Evolutionary conservation across 225 moss, liverwort and hornwort species (phyloP).

Genomic region (Anthoceros angustus): DNA sequence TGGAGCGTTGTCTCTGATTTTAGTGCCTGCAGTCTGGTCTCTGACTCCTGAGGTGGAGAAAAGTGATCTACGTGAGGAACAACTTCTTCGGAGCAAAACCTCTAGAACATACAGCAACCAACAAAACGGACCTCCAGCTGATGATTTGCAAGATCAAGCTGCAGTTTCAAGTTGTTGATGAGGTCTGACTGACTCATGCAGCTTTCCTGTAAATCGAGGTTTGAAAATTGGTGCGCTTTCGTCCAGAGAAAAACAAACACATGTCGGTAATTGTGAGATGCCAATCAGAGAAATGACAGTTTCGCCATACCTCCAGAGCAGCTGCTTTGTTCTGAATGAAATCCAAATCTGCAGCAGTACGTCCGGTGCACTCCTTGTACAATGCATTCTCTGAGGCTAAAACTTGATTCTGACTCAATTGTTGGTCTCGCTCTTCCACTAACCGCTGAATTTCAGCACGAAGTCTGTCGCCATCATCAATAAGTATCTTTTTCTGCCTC

Average conservation of each 20-base stretch:
- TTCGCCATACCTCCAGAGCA: slow-evolving; percentile 54
- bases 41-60: slow-evolving; percentile 26
- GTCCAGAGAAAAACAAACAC: too few species aligned
- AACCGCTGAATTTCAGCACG: slow-evolving; percentile 63
- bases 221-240: background rate
- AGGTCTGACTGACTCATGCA: slow-evolving; percentile 66
- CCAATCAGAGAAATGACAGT: background rate
- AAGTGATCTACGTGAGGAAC: background rate
- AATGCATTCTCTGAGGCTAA: slow-evolving; percentile 55
- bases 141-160: slow-evolving; percentile 58
- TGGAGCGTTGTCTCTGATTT: slow-evolving; percentile 50
- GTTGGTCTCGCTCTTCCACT: slow-evolving; percentile 69
- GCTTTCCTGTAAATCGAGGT: slow-evolving; percentile 38
- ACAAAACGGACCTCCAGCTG: slow-evolving; percentile 41
- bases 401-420: slow-evolving; percentile 41
- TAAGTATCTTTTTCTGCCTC: slow-evolving; percentile 50
- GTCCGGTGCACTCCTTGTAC: slow-evolving; percentile 90
- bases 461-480: slow-evolving; percentile 51
- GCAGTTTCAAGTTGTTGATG: slow-evolving; percentile 52
- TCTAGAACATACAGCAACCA: background rate
- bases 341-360: slow-evolving; percentile 73
- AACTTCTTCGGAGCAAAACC: too few species aligned
- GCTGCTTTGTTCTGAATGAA: slow-evolving; percentile 57
- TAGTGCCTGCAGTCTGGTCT: slow-evolving; percentile 48
- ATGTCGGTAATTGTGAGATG: background rate